Evolutionary conservation across 164 flowering plant genomes (phyloP), one percentile per base, ranked within the genome.

Genomic region (Cinnamomum micranthum): DNA sequence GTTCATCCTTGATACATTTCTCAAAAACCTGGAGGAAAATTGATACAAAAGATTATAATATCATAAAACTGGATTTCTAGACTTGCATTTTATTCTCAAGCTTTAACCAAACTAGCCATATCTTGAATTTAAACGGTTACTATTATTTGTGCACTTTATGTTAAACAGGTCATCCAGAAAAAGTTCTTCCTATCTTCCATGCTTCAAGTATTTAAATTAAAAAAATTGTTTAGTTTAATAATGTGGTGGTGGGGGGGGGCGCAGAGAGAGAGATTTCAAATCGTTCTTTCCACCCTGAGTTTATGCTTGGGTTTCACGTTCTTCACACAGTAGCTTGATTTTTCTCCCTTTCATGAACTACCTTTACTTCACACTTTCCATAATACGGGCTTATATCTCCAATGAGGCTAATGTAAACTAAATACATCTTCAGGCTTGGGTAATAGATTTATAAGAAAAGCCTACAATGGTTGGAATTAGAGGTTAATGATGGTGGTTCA

Each of bases 1-100:
- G 80, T 82, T 94, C 95, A 77, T 85, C 91, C 80, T 89, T 94
- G 79, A 96, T 86, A 81, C 99, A 96, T 76, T 82, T 90, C 59
- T 94, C 98, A 78, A 96, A 96, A 75, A 96, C 99, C 98, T 96
- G 86, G 25, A 78, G 66, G 25, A 75, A 69, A 9, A 35, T 27
- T 35, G 50, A 69, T 6, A 13, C 2, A 24, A 15, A 25, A 58
- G 28, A 68, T 74, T n/a, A 74, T n/a, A 35, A 51, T 51, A 77
- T 63, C 71, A 67, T 17, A 13, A 24, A 71, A 52, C 59, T 20
- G 7, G 19, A 55, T 55, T 55, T 55, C 60, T 55, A 55, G 60
- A 55, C n/a, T 55, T 15, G n/a, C 60, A 55, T 1, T 3, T 55
- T 20, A 41, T 20, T 11, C n/a, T 55, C 2, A 55, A 55, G 60